A percentile compares a stretch with the other conserved stretches of the same genome.
phyloP scores from a whole-genome alignment of 345 rosid species.

The Hypericum perforatum region DNA sequence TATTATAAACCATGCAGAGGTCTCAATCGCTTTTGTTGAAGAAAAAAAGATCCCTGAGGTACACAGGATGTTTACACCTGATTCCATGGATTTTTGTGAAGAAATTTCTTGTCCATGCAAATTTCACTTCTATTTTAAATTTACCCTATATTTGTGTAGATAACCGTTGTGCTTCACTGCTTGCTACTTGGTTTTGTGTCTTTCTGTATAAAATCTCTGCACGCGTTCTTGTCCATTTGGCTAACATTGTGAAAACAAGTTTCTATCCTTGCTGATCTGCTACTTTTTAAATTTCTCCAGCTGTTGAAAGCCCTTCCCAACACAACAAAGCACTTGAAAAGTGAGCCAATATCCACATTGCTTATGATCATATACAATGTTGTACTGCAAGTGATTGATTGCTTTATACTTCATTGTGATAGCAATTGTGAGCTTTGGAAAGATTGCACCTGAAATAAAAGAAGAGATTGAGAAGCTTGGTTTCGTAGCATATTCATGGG shows the following conservation, averaged over 20 bases:
- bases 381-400: conserved; percentile 8
- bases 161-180: no score
- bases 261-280: conserved; percentile 9
- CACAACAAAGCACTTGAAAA: conserved; percentile 49
- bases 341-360: conserved; percentile 34
- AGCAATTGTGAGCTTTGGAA: conserved; percentile 97
- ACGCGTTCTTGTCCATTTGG: no score
- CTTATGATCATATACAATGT: neutral
- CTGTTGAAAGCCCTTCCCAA: conserved; percentile 71
- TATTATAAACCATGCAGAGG: conserved; percentile 79
- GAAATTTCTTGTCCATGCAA: conserved; percentile 1
- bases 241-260: no score
- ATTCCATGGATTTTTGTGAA: neutral
- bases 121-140: no score
- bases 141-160: no score
- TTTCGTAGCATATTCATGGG: conserved; percentile 64
- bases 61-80: conserved; percentile 9
- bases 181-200: no score
- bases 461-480: conserved; percentile 54
- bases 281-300: conserved; percentile 24
- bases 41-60: conserved; percentile 90
- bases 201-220: no score
- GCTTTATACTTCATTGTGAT: conserved; percentile 15
- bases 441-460: conserved; percentile 49
- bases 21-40: conserved; percentile 79